Evolutionary conservation across 106 monocot genomes (phyloP).

Genomic region (Allium cepa): DNA sequence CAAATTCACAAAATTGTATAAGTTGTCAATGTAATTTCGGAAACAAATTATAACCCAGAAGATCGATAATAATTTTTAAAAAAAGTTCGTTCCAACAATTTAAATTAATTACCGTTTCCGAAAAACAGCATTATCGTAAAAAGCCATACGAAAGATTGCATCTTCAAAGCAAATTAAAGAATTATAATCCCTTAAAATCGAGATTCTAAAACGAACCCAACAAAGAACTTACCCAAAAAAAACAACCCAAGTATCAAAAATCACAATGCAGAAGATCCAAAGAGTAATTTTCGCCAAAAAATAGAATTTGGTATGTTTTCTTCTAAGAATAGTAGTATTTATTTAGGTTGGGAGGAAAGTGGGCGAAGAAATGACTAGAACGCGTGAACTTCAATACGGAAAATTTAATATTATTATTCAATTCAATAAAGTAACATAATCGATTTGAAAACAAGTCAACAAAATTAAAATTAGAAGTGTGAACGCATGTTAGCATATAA

Average conservation of each 20-base stretch:
- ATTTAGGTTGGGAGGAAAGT: too few species aligned
- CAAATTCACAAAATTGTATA: too few species aligned
- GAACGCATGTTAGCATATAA: too few species aligned
- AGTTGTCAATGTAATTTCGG: not conserved
- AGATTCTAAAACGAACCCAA: not conserved
- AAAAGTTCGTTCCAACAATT: not conserved
- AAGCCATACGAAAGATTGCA: slow-evolving; percentile 2
- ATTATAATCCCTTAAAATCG: not conserved
- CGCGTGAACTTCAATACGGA: too few species aligned
- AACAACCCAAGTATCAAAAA: not conserved
- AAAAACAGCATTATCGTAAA: not conserved
- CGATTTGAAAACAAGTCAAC: too few species aligned
- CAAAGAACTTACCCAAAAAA: not conserved
- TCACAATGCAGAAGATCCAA: slow-evolving; percentile 6
- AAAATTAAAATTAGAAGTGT: too few species aligned
- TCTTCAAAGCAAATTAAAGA: not conserved
- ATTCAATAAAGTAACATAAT: too few species aligned
- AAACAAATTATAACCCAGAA: not conserved
- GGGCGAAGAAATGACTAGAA: too few species aligned
- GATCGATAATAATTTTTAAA: not conserved
- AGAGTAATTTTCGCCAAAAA: too few species aligned
- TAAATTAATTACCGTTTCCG: not conserved
- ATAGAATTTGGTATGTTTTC: too few species aligned
- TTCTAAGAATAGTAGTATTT: too few species aligned
- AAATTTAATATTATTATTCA: too few species aligned